Conservation (phyloP, 345 rosid genomes). For the Moricandia arvensis region DNA sequence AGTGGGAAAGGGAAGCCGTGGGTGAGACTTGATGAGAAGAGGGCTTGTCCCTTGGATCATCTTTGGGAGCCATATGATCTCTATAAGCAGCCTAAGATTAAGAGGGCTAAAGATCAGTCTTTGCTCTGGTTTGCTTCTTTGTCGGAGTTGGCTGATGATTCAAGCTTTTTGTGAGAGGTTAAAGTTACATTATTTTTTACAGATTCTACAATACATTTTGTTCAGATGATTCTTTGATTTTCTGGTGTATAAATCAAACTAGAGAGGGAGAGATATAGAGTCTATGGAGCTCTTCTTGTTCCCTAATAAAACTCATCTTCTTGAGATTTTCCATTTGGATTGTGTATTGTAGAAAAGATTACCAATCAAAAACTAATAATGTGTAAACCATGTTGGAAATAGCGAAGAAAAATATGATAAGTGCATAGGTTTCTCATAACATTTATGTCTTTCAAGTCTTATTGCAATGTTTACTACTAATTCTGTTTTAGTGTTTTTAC, state of each 20-base stretch:
- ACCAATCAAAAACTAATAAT: background rate
- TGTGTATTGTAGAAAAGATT: background rate
- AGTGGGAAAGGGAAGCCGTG: constrained; percentile 99
- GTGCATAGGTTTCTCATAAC: background rate
- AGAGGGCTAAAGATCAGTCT: constrained; percentile 39
- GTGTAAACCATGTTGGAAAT: background rate
- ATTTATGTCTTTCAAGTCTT: constrained; percentile 1
- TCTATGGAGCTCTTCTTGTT: constrained; percentile 19
- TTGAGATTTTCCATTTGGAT: background rate
- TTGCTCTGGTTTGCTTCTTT: constrained; percentile 35
- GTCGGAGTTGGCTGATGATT: constrained; percentile 34
- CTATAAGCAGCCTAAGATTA: constrained; percentile 40
- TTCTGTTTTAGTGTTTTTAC: no score
- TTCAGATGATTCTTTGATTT: constrained; percentile 37
- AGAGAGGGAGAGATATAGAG: constrained; percentile 24
- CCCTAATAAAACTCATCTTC: constrained; percentile 20
- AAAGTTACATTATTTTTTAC: constrained; percentile 17
- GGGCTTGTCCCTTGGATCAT: constrained; percentile 72
- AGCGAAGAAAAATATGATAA: constrained; percentile 6
- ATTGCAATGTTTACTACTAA: no score
- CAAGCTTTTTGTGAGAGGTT: constrained; percentile 36
- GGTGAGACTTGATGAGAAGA: constrained; percentile 73
- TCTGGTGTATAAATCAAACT: constrained; percentile 30
- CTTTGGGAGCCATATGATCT: constrained; percentile 89
- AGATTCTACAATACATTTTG: constrained; percentile 8